phyloP scores from a whole-genome alignment of 2,329 filamentous ascomycete genomes.

The Neofusicoccum laricinum region DNA sequence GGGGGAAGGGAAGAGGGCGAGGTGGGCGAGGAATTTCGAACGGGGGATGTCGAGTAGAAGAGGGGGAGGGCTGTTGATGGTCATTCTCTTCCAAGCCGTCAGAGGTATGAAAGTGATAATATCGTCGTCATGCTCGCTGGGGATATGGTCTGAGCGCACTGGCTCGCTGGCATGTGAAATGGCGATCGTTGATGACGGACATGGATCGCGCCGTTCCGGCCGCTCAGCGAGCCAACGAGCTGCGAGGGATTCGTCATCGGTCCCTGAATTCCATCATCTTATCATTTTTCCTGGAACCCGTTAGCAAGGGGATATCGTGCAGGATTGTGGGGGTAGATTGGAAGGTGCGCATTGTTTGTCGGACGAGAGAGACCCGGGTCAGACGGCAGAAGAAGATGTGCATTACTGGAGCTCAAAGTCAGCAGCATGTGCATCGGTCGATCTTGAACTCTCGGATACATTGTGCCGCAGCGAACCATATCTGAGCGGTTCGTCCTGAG shows the following conservation, averaged over 20 bases:
- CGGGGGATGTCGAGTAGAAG: not conserved
- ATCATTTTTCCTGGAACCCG: not conserved
- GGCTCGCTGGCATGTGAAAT: not conserved
- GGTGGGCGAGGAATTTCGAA: no score
- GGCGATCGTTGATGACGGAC: slow-evolving; percentile 3
- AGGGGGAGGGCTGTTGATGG: not conserved
- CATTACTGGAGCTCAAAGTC: not conserved
- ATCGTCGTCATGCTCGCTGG: not conserved
- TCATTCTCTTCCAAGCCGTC: not conserved
- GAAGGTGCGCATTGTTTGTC: not conserved
- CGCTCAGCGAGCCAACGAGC: not conserved
- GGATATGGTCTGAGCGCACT: not conserved
- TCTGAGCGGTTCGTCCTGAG: not conserved
- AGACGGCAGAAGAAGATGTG: no score
- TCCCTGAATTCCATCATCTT: not conserved
- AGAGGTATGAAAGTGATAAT: not conserved
- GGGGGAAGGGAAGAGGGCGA: no score
- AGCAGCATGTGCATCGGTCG: not conserved
- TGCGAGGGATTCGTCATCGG: slow-evolving; percentile 1
- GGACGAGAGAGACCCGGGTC: no score
- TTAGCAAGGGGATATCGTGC: not conserved
- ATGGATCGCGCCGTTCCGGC: slow-evolving; percentile 7
- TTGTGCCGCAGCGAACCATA: not conserved
- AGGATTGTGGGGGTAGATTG: not conserved
- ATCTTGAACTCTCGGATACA: not conserved